These are phyloP conservation scores for Coemansia sp. DNA, from an alignment of 192 early-diverging fungal species.

Conservation along the genomic window DNA sequence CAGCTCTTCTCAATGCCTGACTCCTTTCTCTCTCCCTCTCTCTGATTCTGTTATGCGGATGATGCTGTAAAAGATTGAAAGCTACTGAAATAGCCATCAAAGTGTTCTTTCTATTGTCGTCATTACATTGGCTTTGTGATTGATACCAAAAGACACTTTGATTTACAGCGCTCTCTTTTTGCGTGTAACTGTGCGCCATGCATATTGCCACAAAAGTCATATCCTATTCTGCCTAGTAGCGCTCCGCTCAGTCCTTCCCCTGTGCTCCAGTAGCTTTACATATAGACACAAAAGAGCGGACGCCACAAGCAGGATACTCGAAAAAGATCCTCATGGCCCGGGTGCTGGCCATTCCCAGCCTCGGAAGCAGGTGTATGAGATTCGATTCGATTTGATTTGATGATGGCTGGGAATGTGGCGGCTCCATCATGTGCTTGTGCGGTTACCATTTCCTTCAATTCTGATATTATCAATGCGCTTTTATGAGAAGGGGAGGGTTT, in stretches of 20 bases:
- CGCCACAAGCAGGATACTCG: neutral
- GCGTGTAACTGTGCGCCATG: constrained; percentile 2
- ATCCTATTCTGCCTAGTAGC: neutral
- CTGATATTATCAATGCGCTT: constrained; percentile 1
- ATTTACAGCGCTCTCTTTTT: neutral
- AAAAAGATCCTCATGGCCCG: neutral
- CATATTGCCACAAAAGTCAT: neutral
- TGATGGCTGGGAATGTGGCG: neutral
- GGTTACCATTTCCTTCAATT: neutral
- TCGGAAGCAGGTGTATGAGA: neutral
- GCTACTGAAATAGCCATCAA: neutral
- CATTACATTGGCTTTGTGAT: constrained; percentile 3
- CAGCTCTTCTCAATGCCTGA: too few species aligned
- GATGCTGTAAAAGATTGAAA: too few species aligned
- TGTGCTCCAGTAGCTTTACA: neutral
- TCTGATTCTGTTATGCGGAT: too few species aligned
- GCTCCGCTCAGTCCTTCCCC: neutral
- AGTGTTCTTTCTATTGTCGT: neutral
- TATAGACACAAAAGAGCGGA: neutral
- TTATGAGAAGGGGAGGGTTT: neutral
- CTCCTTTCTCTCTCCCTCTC: too few species aligned
- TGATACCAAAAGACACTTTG: constrained; percentile 3
- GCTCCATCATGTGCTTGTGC: neutral
- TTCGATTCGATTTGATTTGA: neutral
- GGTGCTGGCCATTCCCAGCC: too few species aligned